Base-by-base conservation (phyloP, 768 basidiomycete species). In the Galerina marginata region DNA sequence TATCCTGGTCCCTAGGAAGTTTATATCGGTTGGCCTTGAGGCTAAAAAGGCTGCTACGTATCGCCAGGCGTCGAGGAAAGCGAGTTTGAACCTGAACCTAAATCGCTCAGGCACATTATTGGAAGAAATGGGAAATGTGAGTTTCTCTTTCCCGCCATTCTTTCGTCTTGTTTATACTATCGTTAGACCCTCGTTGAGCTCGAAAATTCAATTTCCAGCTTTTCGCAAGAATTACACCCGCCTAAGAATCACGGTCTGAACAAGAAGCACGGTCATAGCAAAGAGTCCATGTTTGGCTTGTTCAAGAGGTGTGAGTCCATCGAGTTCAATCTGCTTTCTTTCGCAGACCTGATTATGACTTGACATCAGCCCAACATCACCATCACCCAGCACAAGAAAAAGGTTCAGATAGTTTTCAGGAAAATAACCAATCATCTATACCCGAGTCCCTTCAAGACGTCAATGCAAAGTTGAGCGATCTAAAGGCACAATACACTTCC, bases 111-210 rank as follows among this genome's bases (percentile, higher is more conserved):
- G 78, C 14, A 62, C 71, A 26, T 75, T 89, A 55, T 76, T 86
- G 15, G 89, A 92, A 49, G 88, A 90, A 67, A 90, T 93, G 80
- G 82, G 82, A 33, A 70, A 66, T 60, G 91, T 92, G 69, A 60
- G 84, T 79, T 39, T 14, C 25, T 25, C 23, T 40, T 23, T 40
- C 26, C 15, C 33, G 42, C 6, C 3, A 50, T 33, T 9, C 12
- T 58, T 43, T 46, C 42, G 42, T 55, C 20, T 4, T 29, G 16
- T 16, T 36, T n/a, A 25, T 56, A 36, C 50, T 39, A 47, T 6
- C 42, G 38, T 33, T 56, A 92, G 91, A 82, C 81, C 2, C 80
- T 92, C 54, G 67, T 75, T 36, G 82, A 86, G 56, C 75, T 92
- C 2, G 88, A 93, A 65, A 75, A 73, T 26, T 80, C 85, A 2